Base-by-base conservation (phyloP, 2,329 filamentous ascomycete species). In the Blumeria graminis region DNA sequence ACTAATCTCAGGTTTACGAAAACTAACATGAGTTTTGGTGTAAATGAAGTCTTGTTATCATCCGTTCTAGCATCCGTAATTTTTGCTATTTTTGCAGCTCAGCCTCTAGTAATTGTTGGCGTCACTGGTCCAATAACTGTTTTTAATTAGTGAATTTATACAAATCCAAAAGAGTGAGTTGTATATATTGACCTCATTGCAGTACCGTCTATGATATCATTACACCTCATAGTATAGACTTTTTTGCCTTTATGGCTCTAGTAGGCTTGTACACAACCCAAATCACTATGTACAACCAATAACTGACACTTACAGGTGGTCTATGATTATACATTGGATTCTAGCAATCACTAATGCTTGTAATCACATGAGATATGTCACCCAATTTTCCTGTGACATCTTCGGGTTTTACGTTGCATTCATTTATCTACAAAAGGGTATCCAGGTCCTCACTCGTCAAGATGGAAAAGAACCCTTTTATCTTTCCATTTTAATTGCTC, bases 391-490 rank as follows among this genome's bases (percentile, higher is more conserved):
- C 28, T 94, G 88, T 69, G 88, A 94, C 68, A 92, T 90, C 64
- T 94, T 94, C 62, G 88, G 87, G 55, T 93, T 94, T 70, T 94
- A 94, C 66, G 87, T 94, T 52, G 87, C 87, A 57, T 88, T 85
- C 65, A 90, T 94, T 68, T 94, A 94, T 66, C 74, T 94, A 18
- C 86, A 94, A 65, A 94, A 94, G 69, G 87, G 87, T 14, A 82
- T 94, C 59, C 86, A 94, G 68, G 85, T 93, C 13, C 75, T 94
- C 18, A 82, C 81, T 46, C 76, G 82, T 11, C 83, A 93, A 64
- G 88, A 84, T 68, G 65, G 73, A 67, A 68, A 73, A 67, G 69
- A 72, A 61, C 53, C 83, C 66, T 72, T 92, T 71, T 94, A 93
- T 65, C 76, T 94, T 32, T 88, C 84, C 51, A 78, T 60, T 28